Evolutionary conservation across 2,329 filamentous ascomycete species (phyloP).

Genomic region (Coniella vitis): DNA sequence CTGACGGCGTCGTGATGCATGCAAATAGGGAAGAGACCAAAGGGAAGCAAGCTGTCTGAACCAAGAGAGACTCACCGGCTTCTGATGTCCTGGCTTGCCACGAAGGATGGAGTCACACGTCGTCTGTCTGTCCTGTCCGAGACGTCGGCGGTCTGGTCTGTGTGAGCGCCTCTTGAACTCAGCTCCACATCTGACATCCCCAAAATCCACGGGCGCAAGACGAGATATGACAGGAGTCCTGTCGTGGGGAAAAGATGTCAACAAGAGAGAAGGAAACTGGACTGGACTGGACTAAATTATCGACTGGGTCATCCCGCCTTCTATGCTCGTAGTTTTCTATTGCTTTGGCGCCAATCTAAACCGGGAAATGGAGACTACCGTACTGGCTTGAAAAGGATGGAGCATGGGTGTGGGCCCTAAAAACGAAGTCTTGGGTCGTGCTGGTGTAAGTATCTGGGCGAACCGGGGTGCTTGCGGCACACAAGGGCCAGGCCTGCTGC

Average conservation of each 20-base stretch:
- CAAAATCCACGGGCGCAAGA: background rate
- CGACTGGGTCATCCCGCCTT: constrained; percentile 15
- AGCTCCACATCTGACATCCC: constrained; percentile 12
- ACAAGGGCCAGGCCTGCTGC: constrained; percentile 19
- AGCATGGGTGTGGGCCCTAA: constrained; percentile 13
- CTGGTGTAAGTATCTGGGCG: constrained; percentile 13
- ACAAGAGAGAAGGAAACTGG: constrained; percentile 5
- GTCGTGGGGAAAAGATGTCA: constrained; percentile 7
- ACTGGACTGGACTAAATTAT: constrained; percentile 8
- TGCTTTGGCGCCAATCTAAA: constrained; percentile 18
- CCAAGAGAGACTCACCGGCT: constrained; percentile 6
- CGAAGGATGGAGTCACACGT: constrained; percentile 1
- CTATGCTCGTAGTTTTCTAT: constrained; percentile 16
- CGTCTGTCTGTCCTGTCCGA: constrained; percentile 3
- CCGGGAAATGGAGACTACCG: constrained; percentile 13
- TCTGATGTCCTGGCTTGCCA: background rate
- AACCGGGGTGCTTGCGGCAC: constrained; percentile 21
- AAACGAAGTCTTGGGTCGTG: constrained; percentile 9
- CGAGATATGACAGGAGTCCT: constrained; percentile 2
- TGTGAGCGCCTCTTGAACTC: constrained; percentile 1
- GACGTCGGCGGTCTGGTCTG: constrained; percentile 1
- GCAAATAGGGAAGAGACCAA: background rate
- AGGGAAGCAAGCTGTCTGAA: constrained; percentile 1
- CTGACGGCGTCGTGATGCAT: background rate
- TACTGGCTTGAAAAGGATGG: constrained; percentile 15